Base-by-base conservation (phyloP, 192 early-diverging fungal species). In the Coemansia sp. region DNA sequence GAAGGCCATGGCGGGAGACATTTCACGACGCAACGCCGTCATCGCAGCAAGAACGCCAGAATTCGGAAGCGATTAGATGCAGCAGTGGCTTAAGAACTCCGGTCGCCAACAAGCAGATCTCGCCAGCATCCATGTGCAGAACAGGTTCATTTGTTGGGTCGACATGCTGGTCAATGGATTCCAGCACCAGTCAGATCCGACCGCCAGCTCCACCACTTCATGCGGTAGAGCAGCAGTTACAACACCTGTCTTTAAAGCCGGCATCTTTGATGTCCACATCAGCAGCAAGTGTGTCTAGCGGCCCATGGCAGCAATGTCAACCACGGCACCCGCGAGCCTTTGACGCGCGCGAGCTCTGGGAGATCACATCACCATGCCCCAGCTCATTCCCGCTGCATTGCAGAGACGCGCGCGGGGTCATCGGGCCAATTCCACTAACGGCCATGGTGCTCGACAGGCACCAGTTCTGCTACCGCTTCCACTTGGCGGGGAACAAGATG, bases 381-480 rank as follows among this genome's bases (percentile, higher is more conserved):
- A 55, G 11, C 21, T 39, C 64, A 33, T 73, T 82, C 33, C 71
- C 79, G 8, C 62, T 82, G 70, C 79, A 82, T 62, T 82, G 79
- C 33, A 71, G 79, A n/a, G 79, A 82, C 59, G 58, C 74, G 2
- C 79, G 79, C 15, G 79, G 79, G 18, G 62, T 67, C 11, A 66
- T 82, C 15, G 68, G 76, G n/a, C 74, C 79, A 16, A 53, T 82
- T 23, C 79, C 74, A 10, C 55, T 82, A 59, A 70, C 79, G 24
- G 64, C 79, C 0, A 66, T 82, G 79, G 74, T 82, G 16, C 63
- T 67, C 12, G 79, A 82, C 39, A 74, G 79, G 16, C 62, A 76
- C 79, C 74, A 71, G 65, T 82, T 76, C 68, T 82, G 79, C 71
- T 82, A 76, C 53, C 79, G 79, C 24, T 76, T 82, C 63, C 69